Conservation (phyloP, 129 eudicot genomes). For the Chrysanthemum seticuspe region DNA sequence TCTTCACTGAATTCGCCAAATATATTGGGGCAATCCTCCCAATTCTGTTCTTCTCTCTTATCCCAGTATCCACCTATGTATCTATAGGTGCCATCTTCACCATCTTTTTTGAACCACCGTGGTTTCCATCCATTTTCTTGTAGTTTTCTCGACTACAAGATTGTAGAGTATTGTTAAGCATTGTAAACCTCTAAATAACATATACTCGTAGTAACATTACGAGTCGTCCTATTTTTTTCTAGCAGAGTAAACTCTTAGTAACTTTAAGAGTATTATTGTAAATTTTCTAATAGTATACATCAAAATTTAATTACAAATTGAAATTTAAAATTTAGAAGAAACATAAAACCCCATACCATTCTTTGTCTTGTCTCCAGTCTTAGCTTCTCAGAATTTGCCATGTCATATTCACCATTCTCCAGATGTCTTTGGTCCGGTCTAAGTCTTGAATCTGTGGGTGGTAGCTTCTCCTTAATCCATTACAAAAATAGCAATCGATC, state of each 20-base stretch:
- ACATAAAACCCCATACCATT: constrained; percentile 29
- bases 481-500: constrained; percentile 44
- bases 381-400: constrained; percentile 53
- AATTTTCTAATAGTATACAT: neutral
- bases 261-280: no score
- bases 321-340: neutral
- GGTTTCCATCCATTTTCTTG: constrained; percentile 93
- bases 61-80: constrained; percentile 85
- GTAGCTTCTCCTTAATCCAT: constrained; percentile 51
- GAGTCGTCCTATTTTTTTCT: no score
- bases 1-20: constrained; percentile 66
- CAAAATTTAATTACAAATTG: neutral
- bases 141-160: constrained; percentile 70
- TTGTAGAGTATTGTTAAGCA: constrained; percentile 5
- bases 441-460: constrained; percentile 62
- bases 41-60: constrained; percentile 54
- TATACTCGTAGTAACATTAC: neutral
- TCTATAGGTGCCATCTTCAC: constrained; percentile 57
- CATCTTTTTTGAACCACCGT: constrained; percentile 64
- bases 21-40: constrained; percentile 74
- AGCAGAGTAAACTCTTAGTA: no score
- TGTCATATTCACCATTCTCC: constrained; percentile 52
- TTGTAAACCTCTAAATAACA: neutral
- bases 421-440: constrained; percentile 55
- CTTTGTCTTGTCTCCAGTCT: constrained; percentile 48